Conservation (phyloP, 2,329 filamentous ascomycete species). For the Xylariaceae sp. region DNA sequence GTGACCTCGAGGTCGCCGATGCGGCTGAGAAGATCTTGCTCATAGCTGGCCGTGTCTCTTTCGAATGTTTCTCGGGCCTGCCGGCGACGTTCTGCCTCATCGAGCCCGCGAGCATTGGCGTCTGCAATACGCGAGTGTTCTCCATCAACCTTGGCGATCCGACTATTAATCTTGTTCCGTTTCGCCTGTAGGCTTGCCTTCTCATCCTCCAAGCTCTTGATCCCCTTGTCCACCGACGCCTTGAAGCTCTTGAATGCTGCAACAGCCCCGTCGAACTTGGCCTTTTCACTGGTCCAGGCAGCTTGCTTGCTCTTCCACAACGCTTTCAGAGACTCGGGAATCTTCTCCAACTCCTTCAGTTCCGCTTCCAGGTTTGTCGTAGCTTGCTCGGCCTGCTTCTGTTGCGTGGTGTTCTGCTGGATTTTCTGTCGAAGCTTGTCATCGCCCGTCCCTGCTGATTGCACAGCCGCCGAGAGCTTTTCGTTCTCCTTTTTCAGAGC, state of each 20-base stretch:
- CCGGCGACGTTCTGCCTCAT: conserved; percentile 56
- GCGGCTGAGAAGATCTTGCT: conserved; percentile 39
- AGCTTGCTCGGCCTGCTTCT: conserved; percentile 58
- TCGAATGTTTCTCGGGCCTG: conserved; percentile 46
- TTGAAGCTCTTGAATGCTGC: conserved; percentile 54
- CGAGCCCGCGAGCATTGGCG: conserved; percentile 59
- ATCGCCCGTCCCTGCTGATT: conserved; percentile 66
- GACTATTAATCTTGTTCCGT: conserved; percentile 65
- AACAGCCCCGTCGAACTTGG: conserved; percentile 54
- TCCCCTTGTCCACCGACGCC: conserved; percentile 54
- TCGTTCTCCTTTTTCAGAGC: conserved; percentile 69
- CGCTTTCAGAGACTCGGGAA: conserved; percentile 57
- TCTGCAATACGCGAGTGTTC: conserved; percentile 66
- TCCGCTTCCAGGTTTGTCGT: conserved; percentile 49
- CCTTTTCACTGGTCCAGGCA: conserved; percentile 49
- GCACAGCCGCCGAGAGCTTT: conserved; percentile 58
- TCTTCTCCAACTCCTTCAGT: conserved; percentile 58
- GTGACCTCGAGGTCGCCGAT: conserved; percentile 33
- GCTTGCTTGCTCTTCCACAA: conserved; percentile 52
- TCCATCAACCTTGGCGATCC: conserved; percentile 66
- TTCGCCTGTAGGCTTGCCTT: conserved; percentile 59
- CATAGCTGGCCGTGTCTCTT: conserved; percentile 40
- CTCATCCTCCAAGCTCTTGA: conserved; percentile 60
- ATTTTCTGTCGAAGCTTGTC: conserved; percentile 72
- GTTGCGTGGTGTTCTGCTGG: conserved; percentile 68